Conservation (phyloP, 2,329 filamentous ascomycete species). For the Penicillium sp. region DNA sequence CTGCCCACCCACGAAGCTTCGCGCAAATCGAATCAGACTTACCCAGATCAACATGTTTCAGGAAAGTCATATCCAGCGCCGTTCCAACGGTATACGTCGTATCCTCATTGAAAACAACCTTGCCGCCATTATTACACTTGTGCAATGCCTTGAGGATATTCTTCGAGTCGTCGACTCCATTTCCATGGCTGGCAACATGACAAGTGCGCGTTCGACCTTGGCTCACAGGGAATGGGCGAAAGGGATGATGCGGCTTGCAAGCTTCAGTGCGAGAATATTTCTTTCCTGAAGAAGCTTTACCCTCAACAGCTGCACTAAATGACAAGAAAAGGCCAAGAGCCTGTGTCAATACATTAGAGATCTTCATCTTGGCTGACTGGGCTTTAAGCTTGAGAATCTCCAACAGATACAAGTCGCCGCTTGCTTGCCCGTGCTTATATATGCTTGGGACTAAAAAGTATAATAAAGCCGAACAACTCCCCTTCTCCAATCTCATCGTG, state of each 20-base stretch:
- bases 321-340: constrained; percentile 26
- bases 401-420: no score
- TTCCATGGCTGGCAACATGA: constrained; percentile 31
- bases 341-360: constrained; percentile 28
- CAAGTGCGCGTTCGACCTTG: constrained; percentile 32
- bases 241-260: constrained; percentile 34
- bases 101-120: constrained; percentile 61
- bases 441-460: no score
- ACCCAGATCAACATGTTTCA: constrained; percentile 66
- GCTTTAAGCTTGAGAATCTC: no score
- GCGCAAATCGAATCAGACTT: no score
- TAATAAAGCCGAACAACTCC: not conserved
- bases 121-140: constrained; percentile 66
- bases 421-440: no score
- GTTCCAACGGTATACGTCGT: constrained; percentile 66
- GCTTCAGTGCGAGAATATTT: constrained; percentile 26
- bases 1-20: not conserved
- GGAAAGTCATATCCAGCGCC: constrained; percentile 67
- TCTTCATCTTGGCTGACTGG: constrained; percentile 34
- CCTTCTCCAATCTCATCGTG: not conserved
- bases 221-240: constrained; percentile 34
- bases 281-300: constrained; percentile 14
- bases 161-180: constrained; percentile 52
- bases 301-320: constrained; percentile 22
- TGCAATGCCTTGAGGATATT: constrained; percentile 61